These are phyloP conservation scores for Ophiostoma australiae DNA, from an alignment of 2,329 filamentous ascomycete species.

Conservation along the genomic window DNA sequence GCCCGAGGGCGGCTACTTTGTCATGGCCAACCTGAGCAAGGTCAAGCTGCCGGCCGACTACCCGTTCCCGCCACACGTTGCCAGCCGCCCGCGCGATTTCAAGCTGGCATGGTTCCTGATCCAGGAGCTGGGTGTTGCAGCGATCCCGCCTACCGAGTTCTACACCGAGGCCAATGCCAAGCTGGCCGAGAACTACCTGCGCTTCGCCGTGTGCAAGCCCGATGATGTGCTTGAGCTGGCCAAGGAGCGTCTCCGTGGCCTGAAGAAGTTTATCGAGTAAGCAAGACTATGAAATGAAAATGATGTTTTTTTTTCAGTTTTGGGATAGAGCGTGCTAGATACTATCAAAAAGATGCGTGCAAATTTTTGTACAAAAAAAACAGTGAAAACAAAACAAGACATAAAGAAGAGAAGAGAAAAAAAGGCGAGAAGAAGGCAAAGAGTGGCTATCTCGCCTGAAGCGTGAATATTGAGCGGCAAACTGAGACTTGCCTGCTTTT, in stretches of 20 bases:
- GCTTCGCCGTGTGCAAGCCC: conserved; percentile 95
- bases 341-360: no score
- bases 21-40: conserved; percentile 87
- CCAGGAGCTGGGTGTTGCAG: conserved; percentile 89
- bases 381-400: no score
- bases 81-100: conserved; percentile 81
- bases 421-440: no score
- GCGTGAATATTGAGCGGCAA: background rate
- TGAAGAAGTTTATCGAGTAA: conserved; percentile 63
- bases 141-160: conserved; percentile 95
- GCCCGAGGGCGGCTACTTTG: conserved; percentile 95
- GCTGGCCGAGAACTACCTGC: conserved; percentile 85
- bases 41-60: conserved; percentile 80
- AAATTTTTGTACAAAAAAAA: background rate
- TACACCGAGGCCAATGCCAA: conserved; percentile 80
- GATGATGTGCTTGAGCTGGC: conserved; percentile 77
- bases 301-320: background rate
- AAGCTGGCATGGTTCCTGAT: conserved; percentile 96
- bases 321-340: no score
- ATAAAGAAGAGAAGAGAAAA: no score
- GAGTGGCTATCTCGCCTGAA: background rate
- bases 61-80: conserved; percentile 83
- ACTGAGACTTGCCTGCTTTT: background rate
- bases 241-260: conserved; percentile 66
- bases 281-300: background rate